Evolutionary conservation across 2,329 filamentous ascomycete genomes (phyloP).

Genomic region (Aspergillus eucalypticola): DNA sequence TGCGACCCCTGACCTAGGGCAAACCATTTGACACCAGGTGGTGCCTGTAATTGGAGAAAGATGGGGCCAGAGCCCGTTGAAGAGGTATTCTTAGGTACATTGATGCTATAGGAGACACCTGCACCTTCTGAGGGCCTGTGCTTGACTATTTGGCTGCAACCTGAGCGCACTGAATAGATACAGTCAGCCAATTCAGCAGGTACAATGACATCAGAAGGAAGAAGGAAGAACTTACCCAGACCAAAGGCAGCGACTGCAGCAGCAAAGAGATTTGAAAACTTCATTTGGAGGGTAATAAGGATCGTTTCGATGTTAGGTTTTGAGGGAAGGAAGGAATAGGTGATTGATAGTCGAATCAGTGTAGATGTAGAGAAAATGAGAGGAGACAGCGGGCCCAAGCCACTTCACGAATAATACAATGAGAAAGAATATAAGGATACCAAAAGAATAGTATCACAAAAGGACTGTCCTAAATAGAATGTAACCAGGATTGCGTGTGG

Average conservation of each 20-base stretch:
- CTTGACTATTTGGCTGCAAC: slow-evolving; percentile 20
- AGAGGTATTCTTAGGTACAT: slow-evolving; percentile 54
- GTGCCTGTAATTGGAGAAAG: slow-evolving; percentile 61
- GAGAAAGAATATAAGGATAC: slow-evolving; percentile 1
- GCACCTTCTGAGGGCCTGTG: slow-evolving; percentile 22
- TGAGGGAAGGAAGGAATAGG: not conserved
- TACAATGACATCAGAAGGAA: not conserved
- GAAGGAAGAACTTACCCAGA: slow-evolving; percentile 5
- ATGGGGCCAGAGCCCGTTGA: slow-evolving; percentile 56
- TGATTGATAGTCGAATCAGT: not conserved
- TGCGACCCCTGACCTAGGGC: slow-evolving; percentile 57
- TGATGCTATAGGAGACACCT: slow-evolving; percentile 51
- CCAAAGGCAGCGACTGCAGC: not conserved
- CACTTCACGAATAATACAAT: not conserved
- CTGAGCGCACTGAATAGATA: slow-evolving; percentile 17
- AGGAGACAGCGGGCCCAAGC: not conserved
- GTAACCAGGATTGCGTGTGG: not conserved
- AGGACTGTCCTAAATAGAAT: not conserved
- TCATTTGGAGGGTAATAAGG: not conserved
- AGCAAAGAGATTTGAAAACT: not conserved
- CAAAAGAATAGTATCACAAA: not conserved
- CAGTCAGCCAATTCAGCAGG: not conserved
- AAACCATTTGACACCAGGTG: slow-evolving; percentile 50
- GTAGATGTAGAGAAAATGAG: not conserved
- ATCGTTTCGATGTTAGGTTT: not conserved